phyloP scores from a whole-genome alignment of 371 early-diverging fungal genomes.

The Mortierella sp. region DNA sequence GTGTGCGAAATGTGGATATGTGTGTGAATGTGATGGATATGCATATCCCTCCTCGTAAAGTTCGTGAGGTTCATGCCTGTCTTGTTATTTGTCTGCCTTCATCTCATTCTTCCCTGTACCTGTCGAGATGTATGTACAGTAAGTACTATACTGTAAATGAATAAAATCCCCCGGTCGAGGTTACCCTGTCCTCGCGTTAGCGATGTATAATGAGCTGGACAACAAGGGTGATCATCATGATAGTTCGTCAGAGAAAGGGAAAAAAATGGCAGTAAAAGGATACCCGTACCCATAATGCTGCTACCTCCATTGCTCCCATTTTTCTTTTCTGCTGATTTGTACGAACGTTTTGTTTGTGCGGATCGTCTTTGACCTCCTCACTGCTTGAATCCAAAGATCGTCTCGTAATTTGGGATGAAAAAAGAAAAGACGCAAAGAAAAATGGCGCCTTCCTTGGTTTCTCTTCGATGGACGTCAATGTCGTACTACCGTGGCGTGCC shows the following conservation, averaged over 20 bases:
- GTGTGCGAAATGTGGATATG: too few species aligned
- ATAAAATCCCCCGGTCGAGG: neutral
- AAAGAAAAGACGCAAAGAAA: neutral
- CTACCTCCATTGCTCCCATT: neutral
- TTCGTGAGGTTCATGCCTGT: neutral
- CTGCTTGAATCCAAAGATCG: neutral
- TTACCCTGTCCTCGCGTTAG: neutral
- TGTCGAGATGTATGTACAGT: neutral
- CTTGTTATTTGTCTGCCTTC: neutral
- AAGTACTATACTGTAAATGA: too few species aligned
- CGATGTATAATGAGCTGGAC: neutral
- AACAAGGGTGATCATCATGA: neutral
- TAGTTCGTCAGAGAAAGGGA: neutral
- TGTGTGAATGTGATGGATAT: too few species aligned
- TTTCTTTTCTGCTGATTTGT: neutral
- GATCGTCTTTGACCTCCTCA: slow-evolving; percentile 8
- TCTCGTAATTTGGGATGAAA: neutral
- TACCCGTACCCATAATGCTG: neutral
- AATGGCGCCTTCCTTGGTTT: slow-evolving; percentile 3
- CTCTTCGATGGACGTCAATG: too few species aligned
- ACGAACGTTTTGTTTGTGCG: neutral
- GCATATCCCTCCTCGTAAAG: neutral
- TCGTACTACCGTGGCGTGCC: neutral
- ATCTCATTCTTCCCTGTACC: neutral
- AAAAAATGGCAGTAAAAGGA: neutral